Evolutionary conservation across 331 rosid genomes (phyloP).

Genomic region (Dryas integrifolia): DNA sequence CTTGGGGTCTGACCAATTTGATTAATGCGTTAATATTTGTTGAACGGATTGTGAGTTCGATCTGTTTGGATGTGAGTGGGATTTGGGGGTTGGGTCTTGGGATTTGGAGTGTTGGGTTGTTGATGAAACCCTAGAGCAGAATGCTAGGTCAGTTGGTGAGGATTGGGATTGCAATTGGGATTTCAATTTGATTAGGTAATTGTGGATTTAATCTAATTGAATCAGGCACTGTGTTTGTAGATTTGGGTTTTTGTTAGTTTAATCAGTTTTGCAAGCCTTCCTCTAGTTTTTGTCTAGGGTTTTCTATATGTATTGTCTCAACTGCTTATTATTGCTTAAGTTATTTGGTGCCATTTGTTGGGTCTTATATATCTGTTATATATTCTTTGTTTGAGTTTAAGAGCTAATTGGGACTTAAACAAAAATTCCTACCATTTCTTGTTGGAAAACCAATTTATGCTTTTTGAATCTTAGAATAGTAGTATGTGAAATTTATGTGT

Average conservation of each 20-base stretch:
- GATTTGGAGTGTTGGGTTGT: slow-evolving; percentile 16
- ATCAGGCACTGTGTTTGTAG: slow-evolving; percentile 7
- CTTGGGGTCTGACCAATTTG: slow-evolving; percentile 38
- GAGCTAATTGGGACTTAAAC: background rate
- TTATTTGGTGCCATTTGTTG: background rate
- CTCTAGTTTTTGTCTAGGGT: slow-evolving; percentile 7
- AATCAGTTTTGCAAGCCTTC: background rate
- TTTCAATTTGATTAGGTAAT: slow-evolving; percentile 4
- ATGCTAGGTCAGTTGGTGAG: slow-evolving; percentile 22
- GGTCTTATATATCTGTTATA: background rate
- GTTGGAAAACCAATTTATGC: slow-evolving; percentile 1
- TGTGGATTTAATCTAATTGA: background rate
- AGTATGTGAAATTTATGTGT: background rate
- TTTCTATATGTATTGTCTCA: background rate
- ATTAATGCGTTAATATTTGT: slow-evolving; percentile 35
- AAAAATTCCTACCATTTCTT: background rate
- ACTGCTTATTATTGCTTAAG: background rate
- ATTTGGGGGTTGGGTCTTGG: slow-evolving; percentile 12
- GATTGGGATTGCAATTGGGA: slow-evolving; percentile 8
- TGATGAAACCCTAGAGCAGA: slow-evolving; percentile 31
- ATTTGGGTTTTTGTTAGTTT: slow-evolving; percentile 6
- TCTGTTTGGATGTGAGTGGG: slow-evolving; percentile 30
- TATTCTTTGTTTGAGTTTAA: background rate
- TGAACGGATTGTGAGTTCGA: slow-evolving; percentile 38
- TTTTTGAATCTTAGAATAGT: background rate